A percentile compares a stretch with the other conserved stretches of the same genome.
These are phyloP conservation scores for Pyrenochaeta sp. DNA, from an alignment of 2,329 filamentous ascomycete genomes.

Conservation along the genomic window DNA sequence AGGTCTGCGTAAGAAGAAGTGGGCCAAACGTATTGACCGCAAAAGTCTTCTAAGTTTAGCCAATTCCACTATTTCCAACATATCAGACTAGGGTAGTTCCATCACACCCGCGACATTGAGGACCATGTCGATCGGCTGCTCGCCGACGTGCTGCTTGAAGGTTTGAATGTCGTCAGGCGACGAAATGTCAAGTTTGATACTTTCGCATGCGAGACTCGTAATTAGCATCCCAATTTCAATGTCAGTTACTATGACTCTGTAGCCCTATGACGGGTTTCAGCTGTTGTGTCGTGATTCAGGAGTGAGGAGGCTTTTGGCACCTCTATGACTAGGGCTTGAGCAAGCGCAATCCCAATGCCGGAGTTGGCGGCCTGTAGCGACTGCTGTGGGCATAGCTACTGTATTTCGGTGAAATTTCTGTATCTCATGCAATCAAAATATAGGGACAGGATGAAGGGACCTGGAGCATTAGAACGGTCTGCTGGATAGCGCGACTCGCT, in stretches of 20 bases:
- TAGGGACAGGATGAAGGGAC: neutral
- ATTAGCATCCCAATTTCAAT: conserved; percentile 38
- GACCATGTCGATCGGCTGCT: conserved; percentile 47
- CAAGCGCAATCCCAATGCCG: conserved; percentile 53
- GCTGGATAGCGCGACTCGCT: neutral
- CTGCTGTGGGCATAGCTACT: conserved; percentile 48
- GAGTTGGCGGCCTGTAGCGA: conserved; percentile 55
- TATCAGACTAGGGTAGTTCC: conserved; percentile 42
- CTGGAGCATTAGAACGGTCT: neutral
- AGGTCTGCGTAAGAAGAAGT: conserved; percentile 55
- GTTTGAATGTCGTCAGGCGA: conserved; percentile 45
- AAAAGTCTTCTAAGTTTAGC: conserved; percentile 49
- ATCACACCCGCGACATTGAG: conserved; percentile 51
- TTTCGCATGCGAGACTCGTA: conserved; percentile 41
- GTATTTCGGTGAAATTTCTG: neutral
- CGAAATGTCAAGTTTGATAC: conserved; percentile 45
- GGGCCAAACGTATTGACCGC: conserved; percentile 57
- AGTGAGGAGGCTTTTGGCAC: conserved; percentile 7
- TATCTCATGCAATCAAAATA: too few relatives aligned
- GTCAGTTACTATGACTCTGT: conserved; percentile 45
- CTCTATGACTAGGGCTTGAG: conserved; percentile 36
- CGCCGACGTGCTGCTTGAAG: conserved; percentile 41
- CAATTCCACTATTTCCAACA: conserved; percentile 39
- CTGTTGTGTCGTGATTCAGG: neutral
- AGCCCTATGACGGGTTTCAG: conserved; percentile 29